These are phyloP conservation scores for Terfezia boudieri DNA, from an alignment of 495 filamentous ascomycete genomes.

Conservation along the genomic window DNA sequence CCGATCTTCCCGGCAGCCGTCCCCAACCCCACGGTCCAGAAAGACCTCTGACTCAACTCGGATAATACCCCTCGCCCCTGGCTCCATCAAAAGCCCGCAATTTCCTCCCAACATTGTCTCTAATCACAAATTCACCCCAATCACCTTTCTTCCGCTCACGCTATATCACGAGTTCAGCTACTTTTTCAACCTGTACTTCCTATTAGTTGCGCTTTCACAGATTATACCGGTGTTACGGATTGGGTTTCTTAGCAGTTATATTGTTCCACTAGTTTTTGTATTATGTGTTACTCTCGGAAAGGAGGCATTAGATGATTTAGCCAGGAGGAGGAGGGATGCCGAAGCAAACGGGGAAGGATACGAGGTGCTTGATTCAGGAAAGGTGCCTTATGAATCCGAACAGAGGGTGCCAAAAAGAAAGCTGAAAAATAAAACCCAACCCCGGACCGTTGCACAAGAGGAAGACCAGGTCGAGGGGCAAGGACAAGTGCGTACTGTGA, in stretches of 20 bases:
- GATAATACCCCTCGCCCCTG: conserved; percentile 2
- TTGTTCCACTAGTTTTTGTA: conserved; percentile 81
- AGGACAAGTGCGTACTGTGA: conserved; percentile 29
- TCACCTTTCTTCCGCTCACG: conserved; percentile 81
- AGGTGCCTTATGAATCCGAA: background rate
- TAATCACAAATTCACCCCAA: conserved; percentile 95
- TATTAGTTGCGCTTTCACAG: conserved; percentile 85
- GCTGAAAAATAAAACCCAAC: conserved; percentile 12
- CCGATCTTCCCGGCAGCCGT: conserved; percentile 15
- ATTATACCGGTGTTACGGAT: conserved; percentile 72
- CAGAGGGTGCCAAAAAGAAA: background rate
- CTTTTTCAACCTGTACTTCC: conserved; percentile 98
- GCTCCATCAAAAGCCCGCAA: conserved; percentile 16
- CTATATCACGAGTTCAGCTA: conserved; percentile 98
- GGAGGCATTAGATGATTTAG: conserved; percentile 88
- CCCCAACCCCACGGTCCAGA: background rate
- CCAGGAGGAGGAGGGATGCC: conserved; percentile 57
- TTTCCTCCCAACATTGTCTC: conserved; percentile 73
- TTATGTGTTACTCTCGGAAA: conserved; percentile 56
- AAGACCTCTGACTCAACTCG: background rate
- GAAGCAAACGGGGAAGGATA: conserved; percentile 91
- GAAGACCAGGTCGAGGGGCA: conserved; percentile 23
- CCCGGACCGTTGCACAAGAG: conserved; percentile 27
- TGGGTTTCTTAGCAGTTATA: conserved; percentile 84
- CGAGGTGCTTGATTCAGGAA: conserved; percentile 43